Evolutionary conservation across 106 monocot genomes (phyloP), one percentile per base, ranked within the genome.

Genomic region (Phalaenopsis equestris): DNA sequence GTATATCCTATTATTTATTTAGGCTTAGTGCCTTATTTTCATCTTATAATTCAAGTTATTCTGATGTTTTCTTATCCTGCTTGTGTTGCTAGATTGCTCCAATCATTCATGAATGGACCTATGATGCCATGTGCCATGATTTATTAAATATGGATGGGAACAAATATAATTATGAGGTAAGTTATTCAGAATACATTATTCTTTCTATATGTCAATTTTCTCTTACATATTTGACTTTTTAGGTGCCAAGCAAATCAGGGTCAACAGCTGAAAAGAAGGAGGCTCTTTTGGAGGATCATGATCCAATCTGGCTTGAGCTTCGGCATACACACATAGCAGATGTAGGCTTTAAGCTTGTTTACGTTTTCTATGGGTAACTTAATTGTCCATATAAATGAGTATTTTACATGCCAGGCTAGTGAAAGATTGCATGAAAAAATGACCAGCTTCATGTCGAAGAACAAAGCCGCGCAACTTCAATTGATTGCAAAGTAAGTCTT

Each of bases 61-160:
- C 30, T 68, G 16, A 38, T 65, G 58, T 38, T 7, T 75, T 46
- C 11, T 84, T 72, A 75, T 61, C 30, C 75, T 48, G 17, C 23
- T 67, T 46, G 8, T 82, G 18, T 72, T 81, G 76, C 70, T 76
- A 91, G 90, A 88, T 93, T 80, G 93, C 93, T 78, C 93, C 93
- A 67, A 56, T 90, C 52, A 93, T 93, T 52, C 93, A 93, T 85
- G 93, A 93, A 82, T 93, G 93, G 93, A 90, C 93, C 18, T 93
- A 93, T 77, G 93, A 93, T 88, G 90, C 90, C 70, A 93, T 93
- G 87, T 89, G 89, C 82, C 90, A 91, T 83, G 93, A 93, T 84
- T 84, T 93, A 58, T 77, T 93, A 10, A 78, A 87, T 56, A 73
- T 93, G 88, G 93, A 91, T 61, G 93, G 89, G 41, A 89, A 89